Conservation (phyloP, 1,284 basidiomycete genomes). For the Psilocybe mexicana region DNA sequence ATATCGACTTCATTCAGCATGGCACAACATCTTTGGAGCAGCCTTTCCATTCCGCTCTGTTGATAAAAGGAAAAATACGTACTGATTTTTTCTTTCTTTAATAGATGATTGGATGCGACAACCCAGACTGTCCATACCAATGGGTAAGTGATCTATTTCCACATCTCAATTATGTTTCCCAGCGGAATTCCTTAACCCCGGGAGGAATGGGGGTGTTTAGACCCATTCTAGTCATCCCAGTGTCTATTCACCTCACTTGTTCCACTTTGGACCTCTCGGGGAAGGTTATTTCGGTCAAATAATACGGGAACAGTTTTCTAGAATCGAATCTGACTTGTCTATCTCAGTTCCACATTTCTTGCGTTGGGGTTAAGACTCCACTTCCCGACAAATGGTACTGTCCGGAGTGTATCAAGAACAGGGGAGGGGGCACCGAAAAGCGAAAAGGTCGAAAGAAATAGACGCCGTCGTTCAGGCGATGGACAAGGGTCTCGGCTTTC, state of each 20-base stretch:
- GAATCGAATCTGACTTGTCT: not conserved
- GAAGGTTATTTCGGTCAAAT: not conserved
- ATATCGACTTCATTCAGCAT: conserved; percentile 2
- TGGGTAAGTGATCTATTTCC: conserved; percentile 51
- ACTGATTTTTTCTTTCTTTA: conserved; percentile 7
- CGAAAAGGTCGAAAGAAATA: conserved; percentile 48
- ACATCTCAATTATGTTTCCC: not conserved
- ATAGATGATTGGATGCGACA: conserved; percentile 74
- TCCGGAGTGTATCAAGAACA: conserved; percentile 45
- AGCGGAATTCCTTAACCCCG: not conserved
- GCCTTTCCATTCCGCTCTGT: not conserved
- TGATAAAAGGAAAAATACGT: not conserved
- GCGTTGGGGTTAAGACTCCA: conserved; percentile 59
- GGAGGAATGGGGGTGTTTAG: not conserved
- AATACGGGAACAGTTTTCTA: not conserved
- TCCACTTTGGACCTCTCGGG: not conserved
- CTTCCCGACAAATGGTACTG: conserved; percentile 66
- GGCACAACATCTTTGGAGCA: not conserved
- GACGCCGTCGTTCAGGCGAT: not conserved
- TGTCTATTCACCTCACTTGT: not conserved
- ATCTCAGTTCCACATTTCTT: conserved; percentile 59
- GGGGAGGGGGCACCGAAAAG: conserved; percentile 28
- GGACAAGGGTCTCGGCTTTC: too few species aligned
- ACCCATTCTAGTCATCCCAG: not conserved
- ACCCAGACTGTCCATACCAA: conserved; percentile 66